A percentile compares a stretch with the other conserved stretches of the same genome.
Conservation (phyloP, 1,284 basidiomycete genomes). For the Cutaneotrichosporon sp. region DNA sequence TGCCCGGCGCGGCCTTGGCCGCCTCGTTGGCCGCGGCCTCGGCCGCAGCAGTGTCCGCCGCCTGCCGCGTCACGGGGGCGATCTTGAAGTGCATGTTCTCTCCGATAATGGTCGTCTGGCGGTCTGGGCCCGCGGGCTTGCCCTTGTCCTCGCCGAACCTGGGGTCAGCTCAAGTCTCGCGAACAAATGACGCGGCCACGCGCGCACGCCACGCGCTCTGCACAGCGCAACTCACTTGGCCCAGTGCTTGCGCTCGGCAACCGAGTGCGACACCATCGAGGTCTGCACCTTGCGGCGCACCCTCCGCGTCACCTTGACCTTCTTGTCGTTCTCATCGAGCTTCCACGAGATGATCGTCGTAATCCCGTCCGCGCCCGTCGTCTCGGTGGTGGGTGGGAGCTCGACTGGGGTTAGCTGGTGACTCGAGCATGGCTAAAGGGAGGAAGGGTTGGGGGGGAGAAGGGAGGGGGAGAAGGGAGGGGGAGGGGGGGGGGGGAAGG, state of each 20-base stretch:
- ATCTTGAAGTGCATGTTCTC: constrained; percentile 87
- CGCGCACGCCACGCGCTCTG: no score
- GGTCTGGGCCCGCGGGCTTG: constrained; percentile 83
- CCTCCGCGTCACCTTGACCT: constrained; percentile 84
- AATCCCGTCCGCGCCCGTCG: constrained; percentile 84
- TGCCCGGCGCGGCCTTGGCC: constrained; percentile 70
- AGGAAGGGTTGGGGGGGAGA: not conserved
- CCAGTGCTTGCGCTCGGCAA: constrained; percentile 93
- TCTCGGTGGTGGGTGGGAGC: constrained; percentile 58
- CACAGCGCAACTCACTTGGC: constrained; percentile 65
- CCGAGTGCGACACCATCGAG: constrained; percentile 87
- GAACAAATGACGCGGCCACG: no score
- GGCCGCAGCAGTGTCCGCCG: constrained; percentile 56
- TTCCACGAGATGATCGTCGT: constrained; percentile 81
- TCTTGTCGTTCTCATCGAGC: constrained; percentile 89
- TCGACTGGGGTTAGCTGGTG: constrained; percentile 23
- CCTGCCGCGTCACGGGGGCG: constrained; percentile 75
- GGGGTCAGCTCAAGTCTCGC: no score
- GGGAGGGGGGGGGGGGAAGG: no score
- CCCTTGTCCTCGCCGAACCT: constrained; percentile 88
- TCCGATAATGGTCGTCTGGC: constrained; percentile 92
- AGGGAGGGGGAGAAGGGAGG: no score
- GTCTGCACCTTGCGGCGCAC: constrained; percentile 87
- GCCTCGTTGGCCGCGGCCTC: constrained; percentile 70
- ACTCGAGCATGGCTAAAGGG: not conserved